Evolutionary conservation across 1,284 basidiomycete genomes (phyloP).

Genomic region (Sanguinoderma infundibulare): DNA sequence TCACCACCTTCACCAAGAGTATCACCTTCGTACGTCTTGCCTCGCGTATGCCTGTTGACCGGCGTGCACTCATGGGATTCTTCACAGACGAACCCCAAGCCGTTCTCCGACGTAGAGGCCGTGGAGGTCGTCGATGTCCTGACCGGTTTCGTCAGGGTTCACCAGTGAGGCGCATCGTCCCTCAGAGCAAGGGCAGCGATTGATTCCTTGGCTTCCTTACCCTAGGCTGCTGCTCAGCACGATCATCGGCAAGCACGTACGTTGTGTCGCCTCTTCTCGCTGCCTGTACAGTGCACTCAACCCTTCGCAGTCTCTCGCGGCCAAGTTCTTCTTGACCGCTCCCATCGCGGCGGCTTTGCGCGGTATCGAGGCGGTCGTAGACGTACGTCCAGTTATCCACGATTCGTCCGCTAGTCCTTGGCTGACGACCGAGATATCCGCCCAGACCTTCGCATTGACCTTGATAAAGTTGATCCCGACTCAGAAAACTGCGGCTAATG

Average conservation of each 20-base stretch:
- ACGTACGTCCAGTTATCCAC: neutral
- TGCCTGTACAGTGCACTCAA: neutral
- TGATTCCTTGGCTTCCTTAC: neutral
- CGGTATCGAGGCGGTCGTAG: neutral
- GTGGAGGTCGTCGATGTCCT: neutral
- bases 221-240: neutral
- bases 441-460: neutral
- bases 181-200: no score
- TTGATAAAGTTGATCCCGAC: neutral
- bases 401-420: neutral
- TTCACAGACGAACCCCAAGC: neutral
- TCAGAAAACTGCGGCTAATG: neutral
- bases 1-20: neutral
- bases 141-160: neutral
- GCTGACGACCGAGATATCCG: neutral
- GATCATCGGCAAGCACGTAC: conserved; percentile 6
- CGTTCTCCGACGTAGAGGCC: neutral
- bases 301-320: neutral
- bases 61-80: no score
- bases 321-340: neutral
- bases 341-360: conserved; percentile 4
- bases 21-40: neutral
- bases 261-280: neutral
- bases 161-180: neutral
- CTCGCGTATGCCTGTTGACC: neutral